Evolutionary conservation across 306 rosid species (phyloP).

Genomic region (Malus fusca): DNA sequence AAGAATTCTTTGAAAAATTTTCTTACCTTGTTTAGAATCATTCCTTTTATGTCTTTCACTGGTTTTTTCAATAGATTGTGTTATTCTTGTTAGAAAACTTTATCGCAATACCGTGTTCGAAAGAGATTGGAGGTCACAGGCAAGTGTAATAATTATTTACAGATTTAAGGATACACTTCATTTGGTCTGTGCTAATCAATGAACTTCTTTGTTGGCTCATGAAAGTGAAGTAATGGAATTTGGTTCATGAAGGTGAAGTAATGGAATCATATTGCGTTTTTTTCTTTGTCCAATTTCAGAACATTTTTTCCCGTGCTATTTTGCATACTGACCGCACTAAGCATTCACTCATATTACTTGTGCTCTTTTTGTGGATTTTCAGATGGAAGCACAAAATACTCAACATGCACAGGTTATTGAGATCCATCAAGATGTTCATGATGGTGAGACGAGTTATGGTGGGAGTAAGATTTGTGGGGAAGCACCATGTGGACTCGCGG

Average conservation of each 20-base stretch:
- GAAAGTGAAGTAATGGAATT: not conserved
- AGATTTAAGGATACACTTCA: not conserved
- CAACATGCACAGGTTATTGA: constrained; percentile 42
- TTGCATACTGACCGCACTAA: not conserved
- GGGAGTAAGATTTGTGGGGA: constrained; percentile 64
- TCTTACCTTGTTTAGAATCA: not conserved
- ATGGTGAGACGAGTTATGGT: constrained; percentile 13
- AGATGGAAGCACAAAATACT: constrained; percentile 49
- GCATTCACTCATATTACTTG: not conserved
- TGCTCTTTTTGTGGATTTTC: constrained; percentile 4
- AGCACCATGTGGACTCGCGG: constrained; percentile 67
- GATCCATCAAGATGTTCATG: constrained; percentile 29
- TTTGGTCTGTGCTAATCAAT: not conserved
- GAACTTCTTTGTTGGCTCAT: not conserved
- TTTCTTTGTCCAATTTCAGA: not conserved
- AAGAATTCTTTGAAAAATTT: not conserved
- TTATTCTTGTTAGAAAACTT: not conserved
- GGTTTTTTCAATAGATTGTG: not conserved
- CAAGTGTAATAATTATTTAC: not conserved
- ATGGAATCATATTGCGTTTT: not conserved
- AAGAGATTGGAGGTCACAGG: not conserved
- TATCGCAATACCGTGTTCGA: not conserved
- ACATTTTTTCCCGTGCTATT: not conserved
- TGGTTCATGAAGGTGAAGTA: not conserved
- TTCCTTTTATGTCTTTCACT: not conserved